A percentile compares a stretch with the other conserved stretches of the same genome.
Evolutionary conservation across 345 rosid genomes (phyloP).

Genomic region (Psidium guajava): DNA sequence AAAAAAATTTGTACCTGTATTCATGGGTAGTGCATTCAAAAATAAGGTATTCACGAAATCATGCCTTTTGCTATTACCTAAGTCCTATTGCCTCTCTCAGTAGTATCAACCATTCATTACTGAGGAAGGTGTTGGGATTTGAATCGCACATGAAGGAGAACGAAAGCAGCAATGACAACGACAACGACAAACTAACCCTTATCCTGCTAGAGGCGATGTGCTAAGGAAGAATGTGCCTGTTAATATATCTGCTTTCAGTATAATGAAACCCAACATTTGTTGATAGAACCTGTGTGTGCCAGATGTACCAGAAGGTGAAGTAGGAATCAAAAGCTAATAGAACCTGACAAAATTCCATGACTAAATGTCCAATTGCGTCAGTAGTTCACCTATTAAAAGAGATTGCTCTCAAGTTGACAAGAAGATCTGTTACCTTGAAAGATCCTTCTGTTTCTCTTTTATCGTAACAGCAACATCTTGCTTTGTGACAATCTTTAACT

Average conservation of each 20-base stretch:
- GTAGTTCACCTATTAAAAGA: not conserved
- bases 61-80: not conserved
- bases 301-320: not conserved
- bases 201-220: not conserved
- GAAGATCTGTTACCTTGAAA: not conserved
- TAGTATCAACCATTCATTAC: not conserved
- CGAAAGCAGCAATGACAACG: not conserved
- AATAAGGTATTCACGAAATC: constrained; percentile 55
- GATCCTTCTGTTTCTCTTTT: not conserved
- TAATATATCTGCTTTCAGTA: not conserved
- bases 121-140: not conserved
- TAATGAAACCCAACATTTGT: not conserved
- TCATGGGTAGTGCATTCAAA: constrained; percentile 99
- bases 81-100: not conserved
- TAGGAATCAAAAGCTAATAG: not conserved
- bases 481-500: not conserved
- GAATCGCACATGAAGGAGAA: not conserved
- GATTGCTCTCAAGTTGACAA: not conserved
- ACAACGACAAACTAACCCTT: not conserved
- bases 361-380: not conserved
- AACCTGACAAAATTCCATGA: not conserved
- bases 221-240: not conserved
- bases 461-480: not conserved
- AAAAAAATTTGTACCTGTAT: constrained; percentile 86
- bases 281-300: not conserved